Percentiles rank a stretch among this genome's conserved stretches.
These are phyloP conservation scores for Lathyrus aphaca DNA, from an alignment of 306 rosid genomes.

Conservation along the genomic window DNA sequence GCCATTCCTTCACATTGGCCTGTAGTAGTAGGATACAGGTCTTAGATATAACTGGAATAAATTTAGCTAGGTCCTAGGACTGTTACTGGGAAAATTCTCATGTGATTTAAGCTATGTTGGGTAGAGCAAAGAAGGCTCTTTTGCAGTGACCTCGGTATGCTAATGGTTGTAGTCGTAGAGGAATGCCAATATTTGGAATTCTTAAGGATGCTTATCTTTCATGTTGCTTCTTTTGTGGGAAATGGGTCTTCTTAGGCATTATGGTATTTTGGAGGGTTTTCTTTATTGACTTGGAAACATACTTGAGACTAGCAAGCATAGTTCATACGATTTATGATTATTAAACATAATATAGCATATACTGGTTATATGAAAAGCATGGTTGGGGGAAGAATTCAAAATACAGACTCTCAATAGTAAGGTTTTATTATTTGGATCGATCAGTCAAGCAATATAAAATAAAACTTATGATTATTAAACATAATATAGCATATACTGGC, in stretches of 20 bases:
- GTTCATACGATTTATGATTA: not conserved
- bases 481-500: constrained; percentile 1
- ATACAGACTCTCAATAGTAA: constrained; percentile 2
- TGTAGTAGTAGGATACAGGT: not conserved
- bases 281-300: constrained; percentile 1
- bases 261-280: constrained; percentile 3
- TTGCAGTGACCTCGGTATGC: not conserved
- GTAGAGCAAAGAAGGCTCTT: not conserved
- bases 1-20: not conserved
- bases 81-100: not conserved
- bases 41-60: not conserved
- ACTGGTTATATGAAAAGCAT: not conserved
- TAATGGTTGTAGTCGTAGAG: not conserved
- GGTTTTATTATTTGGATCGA: not conserved
- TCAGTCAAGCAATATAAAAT: constrained; percentile 16
- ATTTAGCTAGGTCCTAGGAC: constrained; percentile 10
- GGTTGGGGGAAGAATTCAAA: not conserved
- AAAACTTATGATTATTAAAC: not conserved
- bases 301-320: not conserved
- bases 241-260: constrained; percentile 8
- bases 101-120: not conserved
- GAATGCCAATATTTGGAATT: not conserved
- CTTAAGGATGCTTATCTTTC: constrained; percentile 8
- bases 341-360: too few relatives aligned
- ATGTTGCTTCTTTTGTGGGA: constrained; percentile 3